Base-by-base conservation (phyloP, 805 yeast genomes). In the Metschnikowia vanudenii region DNA sequence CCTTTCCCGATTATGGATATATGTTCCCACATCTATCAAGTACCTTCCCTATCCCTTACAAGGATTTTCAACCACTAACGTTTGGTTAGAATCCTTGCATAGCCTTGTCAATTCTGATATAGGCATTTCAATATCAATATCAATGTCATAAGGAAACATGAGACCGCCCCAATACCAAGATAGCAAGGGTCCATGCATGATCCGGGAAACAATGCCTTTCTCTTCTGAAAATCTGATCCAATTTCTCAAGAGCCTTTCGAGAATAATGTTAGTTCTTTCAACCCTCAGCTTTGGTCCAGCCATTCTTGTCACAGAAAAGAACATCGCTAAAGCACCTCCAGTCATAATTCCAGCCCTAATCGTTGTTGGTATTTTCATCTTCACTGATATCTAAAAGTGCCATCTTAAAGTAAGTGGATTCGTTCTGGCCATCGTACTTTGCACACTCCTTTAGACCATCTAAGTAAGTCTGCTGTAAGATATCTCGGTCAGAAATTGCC, bases 291-390 rank as follows among this genome's bases (percentile, higher is more conserved):
- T 51, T 53, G 18, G 55, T 57, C 69, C 69, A 64, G 2, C 66
- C 69, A 0, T 41, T 43, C 42, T 59, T 61, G 34, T 76, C 53
- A 45, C 69, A 71, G 47, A 76, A 79, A 51, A 81, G 67, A 3
- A 79, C 71, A 13, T 82, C 84, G 51, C 74, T 74, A 65, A 79
- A 82, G 51, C 82, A 82, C 45, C 85, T 62, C 71, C 74, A 75
- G 58, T 82, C 87, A 53, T 79, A 78, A 58, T 82, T 86, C 59
- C 74, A 73, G 17, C 82, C 81, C 53, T 71, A 69, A 51, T 74
- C 78, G 11, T 59, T 57, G 28, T 64, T 54, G 40, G 34, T 18
- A 47, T 61, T 63, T 40, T 64, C 65, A 32, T 63, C 67, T 29
- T 63, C 59, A 10, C 53, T 53, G 17, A 46, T 46, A 39, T 57